Base-by-base conservation (phyloP, 2,329 filamentous ascomycete species). In the Nigrospora oryzae region DNA sequence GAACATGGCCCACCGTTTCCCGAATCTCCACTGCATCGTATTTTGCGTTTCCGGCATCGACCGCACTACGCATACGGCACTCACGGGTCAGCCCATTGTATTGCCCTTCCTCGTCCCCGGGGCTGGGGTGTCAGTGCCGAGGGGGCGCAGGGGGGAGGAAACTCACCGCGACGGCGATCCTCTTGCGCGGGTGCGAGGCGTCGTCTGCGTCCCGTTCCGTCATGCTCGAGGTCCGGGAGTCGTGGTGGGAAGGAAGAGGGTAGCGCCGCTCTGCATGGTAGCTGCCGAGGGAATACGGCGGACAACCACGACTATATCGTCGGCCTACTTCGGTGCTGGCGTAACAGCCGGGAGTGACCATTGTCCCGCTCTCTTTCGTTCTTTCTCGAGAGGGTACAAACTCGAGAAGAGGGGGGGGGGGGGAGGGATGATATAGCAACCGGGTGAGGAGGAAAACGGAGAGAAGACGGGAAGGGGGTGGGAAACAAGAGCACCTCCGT, bases 11-110 rank as follows among this genome's bases (percentile, higher is more conserved):
- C 67, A n/a, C 84, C 85, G 56, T 84, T 79, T 31, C 85, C 86
- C 32, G 76, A 73, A 60, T 95, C 89, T 37, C 91, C 91, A 57
- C 86, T 95, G 68, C 91, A 97, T 54, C 88, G 84, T 56, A 97
- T 97, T 72, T 97, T 97, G 47, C 91, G 80, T 68, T 91, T 90
- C 49, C 91, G 81, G 65, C 91, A 97, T 53, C 91, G 81, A 33
- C 81, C 80, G 63, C 91, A 97, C 91, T 96, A 13, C 37, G 32
- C 28, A 30, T 11, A 12, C 46, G 5, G 36, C 11, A 47, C 19
- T 48, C 10, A 41, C 19, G 14, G 16, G 15, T 42, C 31, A 16
- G 6, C 6, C 23, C 6, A 12, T 3, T 2, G 13, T 16, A 48
- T 34, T 48, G 19, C 37, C 17, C 31, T 36, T 41, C 42, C 23